Conservation (phyloP, 2,329 filamentous ascomycete species). For the Thelonectria discophora region DNA sequence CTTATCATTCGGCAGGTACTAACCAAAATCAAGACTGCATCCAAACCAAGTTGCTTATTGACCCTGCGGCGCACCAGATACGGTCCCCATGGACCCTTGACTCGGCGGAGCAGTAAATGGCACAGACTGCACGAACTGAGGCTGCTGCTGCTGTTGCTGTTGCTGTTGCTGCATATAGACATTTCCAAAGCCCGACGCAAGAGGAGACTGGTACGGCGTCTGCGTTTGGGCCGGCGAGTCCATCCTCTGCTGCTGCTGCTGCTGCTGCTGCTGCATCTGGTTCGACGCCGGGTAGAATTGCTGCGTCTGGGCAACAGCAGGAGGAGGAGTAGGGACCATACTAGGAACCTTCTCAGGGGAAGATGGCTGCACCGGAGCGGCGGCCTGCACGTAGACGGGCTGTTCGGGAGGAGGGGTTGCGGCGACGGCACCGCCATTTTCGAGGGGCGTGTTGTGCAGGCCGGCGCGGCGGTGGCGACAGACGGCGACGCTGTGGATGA, state of each 20-base stretch:
- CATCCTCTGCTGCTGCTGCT: neutral
- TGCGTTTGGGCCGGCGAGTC: too few relatives aligned
- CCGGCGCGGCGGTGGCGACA: conserved; percentile 53
- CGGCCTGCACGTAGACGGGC: conserved; percentile 4
- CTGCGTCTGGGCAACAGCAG: neutral
- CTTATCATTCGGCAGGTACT: too few relatives aligned
- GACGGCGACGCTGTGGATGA: conserved; percentile 53
- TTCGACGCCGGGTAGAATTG: neutral
- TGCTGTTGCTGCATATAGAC: too few relatives aligned
- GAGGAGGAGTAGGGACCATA: neutral
- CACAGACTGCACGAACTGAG: neutral
- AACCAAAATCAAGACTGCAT: too few relatives aligned
- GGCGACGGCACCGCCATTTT: neutral
- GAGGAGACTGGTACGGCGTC: too few relatives aligned
- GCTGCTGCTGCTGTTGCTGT: neutral
- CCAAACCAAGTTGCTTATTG: too few relatives aligned
- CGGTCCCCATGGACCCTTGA: neutral
- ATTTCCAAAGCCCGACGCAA: too few relatives aligned
- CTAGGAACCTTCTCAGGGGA: conserved; percentile 1
- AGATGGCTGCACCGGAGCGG: conserved; percentile 4
- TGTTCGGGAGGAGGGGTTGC: conserved; percentile 5
- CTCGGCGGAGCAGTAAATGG: neutral
- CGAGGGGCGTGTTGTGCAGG: conserved; percentile 8
- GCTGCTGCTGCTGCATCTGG: neutral
- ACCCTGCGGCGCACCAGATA: too few relatives aligned